Base-by-base conservation (phyloP, 2,329 filamentous ascomycete genomes). In the Cadophora sp. region DNA sequence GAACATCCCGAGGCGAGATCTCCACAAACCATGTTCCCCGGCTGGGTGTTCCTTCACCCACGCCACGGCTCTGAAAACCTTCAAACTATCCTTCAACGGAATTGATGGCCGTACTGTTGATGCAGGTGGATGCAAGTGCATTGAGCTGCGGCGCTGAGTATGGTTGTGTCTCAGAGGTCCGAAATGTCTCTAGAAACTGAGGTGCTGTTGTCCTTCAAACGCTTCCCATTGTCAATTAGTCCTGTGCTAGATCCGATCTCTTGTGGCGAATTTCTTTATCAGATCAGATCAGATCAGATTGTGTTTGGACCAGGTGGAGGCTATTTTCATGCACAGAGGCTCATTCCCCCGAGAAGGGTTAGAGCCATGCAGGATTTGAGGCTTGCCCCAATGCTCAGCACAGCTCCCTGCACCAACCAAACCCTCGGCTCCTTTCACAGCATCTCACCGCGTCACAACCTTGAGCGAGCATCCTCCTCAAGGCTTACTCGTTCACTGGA, bases 281-380 rank as follows among this genome's bases (percentile, higher is more conserved):
- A 56, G 50, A 56, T 56, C 50, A 30, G 33, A 41, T 55, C 51
- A 55, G 53, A 62, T 62, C 43, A 18, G 36, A 62, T 63, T 63
- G 50, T 56, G 61, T 63, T 63, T 41, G 61, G 61, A 56, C 61
- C 50, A 47, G 36, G 50, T 63, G 61, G 61, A 63, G 61, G n/a
- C 50, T 58, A 39, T 55, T 64, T 56, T 58, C 61, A 64, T 50
- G 61, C 33, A 61, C 58, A 47, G 48, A 53, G 41, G 18, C 43
- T 59, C 33, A 58, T 61, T 51, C 24, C 63, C 48, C 63, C 61
- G n/a, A 45, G 39, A 56, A 48, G 36, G 60, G 22, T 53, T 27
- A 30, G 61, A 11, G 36, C 41, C 50, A 63, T 63, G 61, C 61
- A 56, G 48, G 48, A 20, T 39, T 41, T 55, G 47, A 51, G 59